phyloP scores from a whole-genome alignment of 2,329 filamentous ascomycete species.

The Periconia macrospinosa region DNA sequence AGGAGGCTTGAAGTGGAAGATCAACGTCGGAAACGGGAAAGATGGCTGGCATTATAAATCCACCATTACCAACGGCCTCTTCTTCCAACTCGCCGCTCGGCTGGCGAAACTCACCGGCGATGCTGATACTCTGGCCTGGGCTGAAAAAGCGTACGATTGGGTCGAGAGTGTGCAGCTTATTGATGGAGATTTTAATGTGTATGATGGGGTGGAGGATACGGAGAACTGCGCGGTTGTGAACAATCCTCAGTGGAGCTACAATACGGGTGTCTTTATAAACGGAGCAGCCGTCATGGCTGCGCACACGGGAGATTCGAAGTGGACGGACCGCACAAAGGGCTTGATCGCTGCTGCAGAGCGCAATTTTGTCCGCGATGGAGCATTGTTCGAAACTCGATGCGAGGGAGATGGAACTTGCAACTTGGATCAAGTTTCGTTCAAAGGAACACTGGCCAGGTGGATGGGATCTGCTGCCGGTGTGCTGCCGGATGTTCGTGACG shows the following conservation, averaged over 20 bases:
- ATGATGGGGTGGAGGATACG: constrained; percentile 51
- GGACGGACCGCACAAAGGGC: constrained; percentile 33
- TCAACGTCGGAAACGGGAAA: constrained; percentile 64
- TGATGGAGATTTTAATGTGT: constrained; percentile 52
- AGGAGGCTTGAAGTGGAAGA: constrained; percentile 73
- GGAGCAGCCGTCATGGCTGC: constrained; percentile 39
- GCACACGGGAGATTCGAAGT: constrained; percentile 20
- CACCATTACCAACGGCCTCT: constrained; percentile 72
- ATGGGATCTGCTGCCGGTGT: constrained; percentile 25
- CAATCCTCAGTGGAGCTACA: constrained; percentile 51
- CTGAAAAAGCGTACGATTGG: constrained; percentile 63
- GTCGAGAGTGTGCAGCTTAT: constrained; percentile 52
- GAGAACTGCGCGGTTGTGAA: constrained; percentile 45
- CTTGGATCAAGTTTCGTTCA: constrained; percentile 71
- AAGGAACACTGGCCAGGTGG: constrained; percentile 43
- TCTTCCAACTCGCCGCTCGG: constrained; percentile 78
- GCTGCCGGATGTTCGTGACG: constrained; percentile 18
- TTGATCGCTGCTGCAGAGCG: constrained; percentile 34
- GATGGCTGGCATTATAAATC: constrained; percentile 82
- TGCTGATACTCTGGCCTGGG: constrained; percentile 58
- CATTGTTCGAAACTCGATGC: constrained; percentile 62
- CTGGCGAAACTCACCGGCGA: constrained; percentile 68
- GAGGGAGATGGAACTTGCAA: constrained; percentile 61
- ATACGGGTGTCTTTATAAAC: constrained; percentile 59
- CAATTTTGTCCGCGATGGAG: constrained; percentile 24